Percentiles rank a stretch among this genome's conserved stretches.
Evolutionary conservation across 805 yeast species (phyloP).

Genomic region (Saccharomycopsis fodiens): DNA sequence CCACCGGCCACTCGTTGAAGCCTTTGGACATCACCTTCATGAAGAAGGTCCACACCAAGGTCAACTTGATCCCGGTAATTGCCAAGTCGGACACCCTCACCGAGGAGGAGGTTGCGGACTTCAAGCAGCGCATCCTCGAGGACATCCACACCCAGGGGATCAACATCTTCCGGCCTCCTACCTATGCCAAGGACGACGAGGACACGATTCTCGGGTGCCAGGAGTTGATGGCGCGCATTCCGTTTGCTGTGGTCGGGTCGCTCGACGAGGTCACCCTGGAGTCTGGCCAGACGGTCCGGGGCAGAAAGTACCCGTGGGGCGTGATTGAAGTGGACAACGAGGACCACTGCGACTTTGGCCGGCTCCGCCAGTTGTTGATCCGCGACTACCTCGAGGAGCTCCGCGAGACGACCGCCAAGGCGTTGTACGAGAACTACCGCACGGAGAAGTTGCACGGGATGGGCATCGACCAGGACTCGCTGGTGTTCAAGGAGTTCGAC

Average conservation of each 20-base stretch:
- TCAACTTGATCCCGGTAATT: conserved; percentile 88
- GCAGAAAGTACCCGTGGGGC: conserved; percentile 97
- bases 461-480: conserved; percentile 88
- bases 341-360: conserved; percentile 85
- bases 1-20: conserved; percentile 81
- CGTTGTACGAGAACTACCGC: conserved; percentile 83
- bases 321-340: conserved; percentile 91
- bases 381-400: conserved; percentile 91
- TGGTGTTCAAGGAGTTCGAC: conserved; percentile 92
- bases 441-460: conserved; percentile 67
- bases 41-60: conserved; percentile 82
- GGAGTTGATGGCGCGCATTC: conserved; percentile 63
- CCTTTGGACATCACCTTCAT: conserved; percentile 85
- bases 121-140: conserved; percentile 68
- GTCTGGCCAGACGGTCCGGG: conserved; percentile 74
- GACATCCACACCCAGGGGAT: conserved; percentile 74
- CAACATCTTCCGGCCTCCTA: conserved; percentile 67
- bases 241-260: conserved; percentile 94
- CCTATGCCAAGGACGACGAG: conserved; percentile 76
- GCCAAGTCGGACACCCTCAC: conserved; percentile 92
- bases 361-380: conserved; percentile 79
- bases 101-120: conserved; percentile 70
- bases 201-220: conserved; percentile 63
- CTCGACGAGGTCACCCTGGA: conserved; percentile 56
- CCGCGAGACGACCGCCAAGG: conserved; percentile 72